Conservation (phyloP, 495 filamentous ascomycete species). For the Penicillium taxi region DNA sequence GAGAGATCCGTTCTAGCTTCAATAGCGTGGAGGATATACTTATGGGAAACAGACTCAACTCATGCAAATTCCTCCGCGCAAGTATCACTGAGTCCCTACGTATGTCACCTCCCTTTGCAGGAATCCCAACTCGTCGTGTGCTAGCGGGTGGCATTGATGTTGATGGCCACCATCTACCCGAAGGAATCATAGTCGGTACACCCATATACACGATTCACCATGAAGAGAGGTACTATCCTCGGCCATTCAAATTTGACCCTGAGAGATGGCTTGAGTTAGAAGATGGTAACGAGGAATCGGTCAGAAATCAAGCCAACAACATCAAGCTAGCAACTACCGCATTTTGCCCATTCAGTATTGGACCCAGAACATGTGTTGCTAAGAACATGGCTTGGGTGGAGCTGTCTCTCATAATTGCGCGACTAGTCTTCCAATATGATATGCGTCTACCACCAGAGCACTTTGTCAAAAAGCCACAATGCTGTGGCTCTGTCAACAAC, state of each 20-base stretch:
- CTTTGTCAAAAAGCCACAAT: too few relatives aligned
- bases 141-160: constrained; percentile 52
- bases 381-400: constrained; percentile 49
- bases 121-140: constrained; percentile 54
- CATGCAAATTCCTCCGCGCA: constrained; percentile 23
- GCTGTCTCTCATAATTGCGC: constrained; percentile 23
- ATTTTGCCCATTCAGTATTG: constrained; percentile 52
- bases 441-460: constrained; percentile 14
- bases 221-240: constrained; percentile 45
- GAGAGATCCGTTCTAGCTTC: constrained; percentile 46
- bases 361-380: constrained; percentile 51
- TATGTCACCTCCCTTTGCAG: constrained; percentile 56
- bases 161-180: constrained; percentile 47
- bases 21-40: constrained; percentile 43
- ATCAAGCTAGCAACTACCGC: constrained; percentile 18
- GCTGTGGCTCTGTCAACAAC: neutral
- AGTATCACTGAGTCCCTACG: constrained; percentile 70
- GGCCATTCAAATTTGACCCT: constrained; percentile 45
- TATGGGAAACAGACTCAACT: constrained; percentile 33
- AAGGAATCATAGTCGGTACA: constrained; percentile 46
- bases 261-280: constrained; percentile 57
- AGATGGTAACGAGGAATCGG: too few relatives aligned
- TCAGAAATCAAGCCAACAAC: constrained; percentile 16
- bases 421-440: constrained; percentile 14
- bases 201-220: constrained; percentile 52